Evolutionary conservation across 352 stramenopile species (phyloP), one percentile per base, ranked within the genome.

Genomic region (Pythium dissimile): DNA sequence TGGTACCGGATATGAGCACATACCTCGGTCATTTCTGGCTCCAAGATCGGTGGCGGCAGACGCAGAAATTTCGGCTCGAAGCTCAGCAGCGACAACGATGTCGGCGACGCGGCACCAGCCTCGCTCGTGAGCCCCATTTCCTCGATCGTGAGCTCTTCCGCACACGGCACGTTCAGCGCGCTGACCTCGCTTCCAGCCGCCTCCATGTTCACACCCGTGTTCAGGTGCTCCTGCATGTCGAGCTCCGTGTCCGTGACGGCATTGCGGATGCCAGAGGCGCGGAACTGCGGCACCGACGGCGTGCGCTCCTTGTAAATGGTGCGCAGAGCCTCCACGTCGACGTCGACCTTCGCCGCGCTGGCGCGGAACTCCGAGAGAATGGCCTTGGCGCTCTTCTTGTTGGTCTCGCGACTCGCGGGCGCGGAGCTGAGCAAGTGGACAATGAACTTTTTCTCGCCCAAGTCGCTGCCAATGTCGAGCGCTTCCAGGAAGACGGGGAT

Each of bases 41-140:
- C 82, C 55, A 96, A 67, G 45, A 97, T 86, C 15, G 87, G 79
- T 20, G 88, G 88, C 11, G 80, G 67, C 9, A 88, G 84, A 27
- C 86, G 82, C 78, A 97, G 90, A 63, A 95, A 96, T 57, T 76
- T 84, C 27, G 88, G 88, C 54, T 97, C 86, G 50, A 97, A 95
- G 62, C 84, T 92, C 27, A 87, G 62, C 43, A 97, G 61, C 26
- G 87, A 94, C 50, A 95, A 62, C 16, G 78, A 87, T 2, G 76
- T 66, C 27, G 65, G 59, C 5, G 59, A 50, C 9, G 41, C 30
- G 16, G 63, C 55, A 0, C 46, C 52, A 16, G 72, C 67, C 26
- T 73, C 66, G 27, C 56, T 64, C n/a, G 83, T 57, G 26, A 88
- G 59, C 15, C 66, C 78, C 78, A 89, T 89, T 24, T 90, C 80